phyloP scores from a whole-genome alignment of 75 land plant species.

The Sequoiadendron giganteum region DNA sequence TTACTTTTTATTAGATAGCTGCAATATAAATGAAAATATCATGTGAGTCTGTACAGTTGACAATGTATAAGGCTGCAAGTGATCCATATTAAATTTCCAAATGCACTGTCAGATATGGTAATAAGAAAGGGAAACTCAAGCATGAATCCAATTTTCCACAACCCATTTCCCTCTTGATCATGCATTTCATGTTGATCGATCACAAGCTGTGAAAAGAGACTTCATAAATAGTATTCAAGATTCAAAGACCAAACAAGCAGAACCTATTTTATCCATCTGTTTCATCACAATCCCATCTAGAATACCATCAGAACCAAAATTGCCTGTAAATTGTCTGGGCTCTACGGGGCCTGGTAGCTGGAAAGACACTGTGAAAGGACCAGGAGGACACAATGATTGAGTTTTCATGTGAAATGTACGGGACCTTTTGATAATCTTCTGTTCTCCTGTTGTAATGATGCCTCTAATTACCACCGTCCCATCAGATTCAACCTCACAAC shows the following conservation, averaged over 20 bases:
- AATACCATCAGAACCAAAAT: conserved; percentile 68
- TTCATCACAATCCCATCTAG: conserved; percentile 72
- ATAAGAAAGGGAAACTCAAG: neutral
- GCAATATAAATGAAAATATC: neutral
- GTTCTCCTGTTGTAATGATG: conserved; percentile 39
- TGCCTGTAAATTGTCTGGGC: conserved; percentile 48
- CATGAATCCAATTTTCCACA: neutral
- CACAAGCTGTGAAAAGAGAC: neutral
- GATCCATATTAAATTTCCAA: neutral
- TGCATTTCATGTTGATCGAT: neutral
- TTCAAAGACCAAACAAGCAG: conserved; percentile 2
- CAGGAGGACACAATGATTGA: conserved; percentile 64
- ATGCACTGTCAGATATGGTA: neutral
- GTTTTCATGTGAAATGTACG: conserved; percentile 35
- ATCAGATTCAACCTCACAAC: conserved; percentile 57
- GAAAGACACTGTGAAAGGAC: conserved; percentile 62
- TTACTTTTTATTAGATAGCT: neutral
- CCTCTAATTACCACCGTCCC: conserved; percentile 58
- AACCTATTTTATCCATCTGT: conserved; percentile 12
- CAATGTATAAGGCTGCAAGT: conserved; percentile 4
- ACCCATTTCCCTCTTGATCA: neutral
- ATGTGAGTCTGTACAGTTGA: neutral
- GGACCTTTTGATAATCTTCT: conserved; percentile 19
- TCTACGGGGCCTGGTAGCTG: conserved; percentile 74
- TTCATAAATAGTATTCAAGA: neutral